Percentiles rank a stretch among this genome's conserved stretches.
phyloP scores from a whole-genome alignment of 1,284 basidiomycete species.

The Apiotrichum gamsii region DNA sequence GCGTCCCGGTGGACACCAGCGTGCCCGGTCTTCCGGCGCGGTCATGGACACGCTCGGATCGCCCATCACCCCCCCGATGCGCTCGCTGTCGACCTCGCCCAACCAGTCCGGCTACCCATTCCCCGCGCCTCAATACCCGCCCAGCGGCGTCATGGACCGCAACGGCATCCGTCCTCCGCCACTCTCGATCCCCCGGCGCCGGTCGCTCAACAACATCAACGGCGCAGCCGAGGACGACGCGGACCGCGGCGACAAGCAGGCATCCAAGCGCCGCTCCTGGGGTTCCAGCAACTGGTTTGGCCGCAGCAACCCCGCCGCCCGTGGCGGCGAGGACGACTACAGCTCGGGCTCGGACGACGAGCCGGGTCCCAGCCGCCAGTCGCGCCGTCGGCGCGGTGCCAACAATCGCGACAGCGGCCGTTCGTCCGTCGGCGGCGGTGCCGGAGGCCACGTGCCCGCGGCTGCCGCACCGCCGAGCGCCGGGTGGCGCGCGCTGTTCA shows the following conservation, averaged over 20 bases:
- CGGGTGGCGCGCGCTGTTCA: constrained; percentile 13
- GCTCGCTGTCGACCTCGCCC: constrained; percentile 7
- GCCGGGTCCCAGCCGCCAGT: constrained; percentile 22
- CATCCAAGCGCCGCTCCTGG: constrained; percentile 6
- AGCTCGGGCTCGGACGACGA: constrained; percentile 32
- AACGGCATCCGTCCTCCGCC: constrained; percentile 28
- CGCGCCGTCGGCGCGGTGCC: no score
- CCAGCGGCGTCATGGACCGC: constrained; percentile 17
- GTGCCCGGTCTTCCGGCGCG: constrained; percentile 27
- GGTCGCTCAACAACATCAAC: constrained; percentile 36
- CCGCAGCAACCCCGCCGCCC: background rate
- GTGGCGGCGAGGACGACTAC: constrained; percentile 5
- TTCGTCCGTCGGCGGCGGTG: no score
- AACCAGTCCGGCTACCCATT: background rate
- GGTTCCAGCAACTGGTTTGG: constrained; percentile 7
- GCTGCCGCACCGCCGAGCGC: no score
- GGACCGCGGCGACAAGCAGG: constrained; percentile 10
- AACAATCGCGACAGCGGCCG: background rate
- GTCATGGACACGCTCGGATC: constrained; percentile 22
- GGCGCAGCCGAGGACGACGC: constrained; percentile 14
- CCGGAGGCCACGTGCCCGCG: no score
- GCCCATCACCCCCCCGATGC: constrained; percentile 7
- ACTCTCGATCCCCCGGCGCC: constrained; percentile 31
- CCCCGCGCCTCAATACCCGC: constrained; percentile 5
- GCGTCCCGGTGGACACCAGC: constrained; percentile 15